phyloP scores from a whole-genome alignment of 208 protist species.

The Endotrypanum monterogeii region DNA sequence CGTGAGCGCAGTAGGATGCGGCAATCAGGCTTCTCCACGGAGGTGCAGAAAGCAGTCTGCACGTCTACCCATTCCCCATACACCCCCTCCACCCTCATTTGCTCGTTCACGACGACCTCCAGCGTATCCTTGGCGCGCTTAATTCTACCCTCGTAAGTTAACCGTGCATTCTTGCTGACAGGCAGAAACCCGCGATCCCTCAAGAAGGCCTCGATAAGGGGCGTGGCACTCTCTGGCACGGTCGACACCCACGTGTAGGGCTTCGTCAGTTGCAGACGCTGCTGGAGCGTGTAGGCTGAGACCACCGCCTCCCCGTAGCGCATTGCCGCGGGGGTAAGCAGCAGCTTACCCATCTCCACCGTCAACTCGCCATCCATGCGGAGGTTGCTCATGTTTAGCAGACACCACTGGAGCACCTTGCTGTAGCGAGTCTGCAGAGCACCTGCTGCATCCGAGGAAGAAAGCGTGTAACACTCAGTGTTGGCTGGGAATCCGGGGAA shows the following conservation, averaged over 20 bases:
- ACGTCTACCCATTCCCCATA: conserved; percentile 79
- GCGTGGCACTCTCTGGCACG: conserved; percentile 56
- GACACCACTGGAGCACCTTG: conserved; percentile 93
- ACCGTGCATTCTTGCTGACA: conserved; percentile 28
- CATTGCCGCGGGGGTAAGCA: conserved; percentile 52
- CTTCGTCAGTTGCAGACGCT: conserved; percentile 84
- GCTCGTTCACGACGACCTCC: conserved; percentile 60
- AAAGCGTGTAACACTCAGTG: conserved; percentile 90
- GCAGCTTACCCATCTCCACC: conserved; percentile 79
- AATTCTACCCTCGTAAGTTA: conserved; percentile 82
- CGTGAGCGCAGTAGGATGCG: conserved; percentile 77
- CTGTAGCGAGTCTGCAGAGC: conserved; percentile 77
- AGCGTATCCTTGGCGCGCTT: conserved; percentile 77
- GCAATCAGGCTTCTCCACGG: conserved; percentile 61
- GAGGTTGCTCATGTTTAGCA: conserved; percentile 91
- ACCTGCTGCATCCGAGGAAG: conserved; percentile 58
- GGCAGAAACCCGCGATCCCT: conserved; percentile 57
- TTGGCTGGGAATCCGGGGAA: conserved; percentile 89
- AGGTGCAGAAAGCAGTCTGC: conserved; percentile 81
- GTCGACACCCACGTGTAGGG: conserved; percentile 84
- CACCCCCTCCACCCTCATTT: conserved; percentile 60
- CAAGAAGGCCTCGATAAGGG: conserved; percentile 52
- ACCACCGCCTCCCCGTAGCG: conserved; percentile 60
- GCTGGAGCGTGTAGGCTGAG: conserved; percentile 87
- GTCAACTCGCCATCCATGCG: conserved; percentile 90